Percentiles rank a stretch among this genome's conserved stretches.
Conservation (phyloP, 441 rosid genomes). For the Eruca vesicaria region DNA sequence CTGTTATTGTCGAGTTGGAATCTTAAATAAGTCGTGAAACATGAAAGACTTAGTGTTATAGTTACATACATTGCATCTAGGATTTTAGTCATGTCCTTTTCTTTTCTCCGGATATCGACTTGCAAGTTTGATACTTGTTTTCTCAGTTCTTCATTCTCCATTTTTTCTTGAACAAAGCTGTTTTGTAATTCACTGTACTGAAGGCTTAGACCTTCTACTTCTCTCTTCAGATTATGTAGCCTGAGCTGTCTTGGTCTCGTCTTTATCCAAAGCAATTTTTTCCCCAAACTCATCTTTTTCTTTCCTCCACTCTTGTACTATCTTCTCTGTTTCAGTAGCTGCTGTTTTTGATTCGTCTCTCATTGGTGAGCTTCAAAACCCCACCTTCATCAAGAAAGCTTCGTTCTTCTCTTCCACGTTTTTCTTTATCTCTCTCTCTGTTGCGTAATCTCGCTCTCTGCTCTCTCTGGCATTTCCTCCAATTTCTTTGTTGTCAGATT, state of each 20-base stretch:
- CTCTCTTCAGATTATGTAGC: constrained; percentile 40
- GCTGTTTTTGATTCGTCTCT: constrained; percentile 42
- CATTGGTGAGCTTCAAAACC: constrained; percentile 43
- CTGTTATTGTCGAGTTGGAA: constrained; percentile 22
- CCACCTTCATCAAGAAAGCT: constrained; percentile 34
- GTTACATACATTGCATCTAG: constrained; percentile 41
- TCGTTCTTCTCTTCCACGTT: constrained; percentile 40
- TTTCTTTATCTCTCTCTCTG: constrained; percentile 35
- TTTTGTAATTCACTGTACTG: constrained; percentile 49
- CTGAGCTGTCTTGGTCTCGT: constrained; percentile 49
- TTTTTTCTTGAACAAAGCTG: constrained; percentile 52
- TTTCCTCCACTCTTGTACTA: constrained; percentile 48
- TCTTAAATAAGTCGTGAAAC: background rate
- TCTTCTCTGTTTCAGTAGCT: constrained; percentile 45
- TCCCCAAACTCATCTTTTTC: constrained; percentile 59
- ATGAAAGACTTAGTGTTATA: constrained; percentile 1
- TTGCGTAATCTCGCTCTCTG: constrained; percentile 40
- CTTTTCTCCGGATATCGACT: constrained; percentile 50
- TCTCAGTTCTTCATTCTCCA: constrained; percentile 60
- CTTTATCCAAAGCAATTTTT: constrained; percentile 44
- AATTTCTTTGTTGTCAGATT: constrained; percentile 42
- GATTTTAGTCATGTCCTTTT: constrained; percentile 44
- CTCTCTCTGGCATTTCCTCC: constrained; percentile 51
- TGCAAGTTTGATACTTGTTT: constrained; percentile 51
- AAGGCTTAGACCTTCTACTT: constrained; percentile 49